A percentile compares a stretch with the other conserved stretches of the same genome.
Conservation (phyloP, 139 green algal species). For the Tetraselmis chui region DNA sequence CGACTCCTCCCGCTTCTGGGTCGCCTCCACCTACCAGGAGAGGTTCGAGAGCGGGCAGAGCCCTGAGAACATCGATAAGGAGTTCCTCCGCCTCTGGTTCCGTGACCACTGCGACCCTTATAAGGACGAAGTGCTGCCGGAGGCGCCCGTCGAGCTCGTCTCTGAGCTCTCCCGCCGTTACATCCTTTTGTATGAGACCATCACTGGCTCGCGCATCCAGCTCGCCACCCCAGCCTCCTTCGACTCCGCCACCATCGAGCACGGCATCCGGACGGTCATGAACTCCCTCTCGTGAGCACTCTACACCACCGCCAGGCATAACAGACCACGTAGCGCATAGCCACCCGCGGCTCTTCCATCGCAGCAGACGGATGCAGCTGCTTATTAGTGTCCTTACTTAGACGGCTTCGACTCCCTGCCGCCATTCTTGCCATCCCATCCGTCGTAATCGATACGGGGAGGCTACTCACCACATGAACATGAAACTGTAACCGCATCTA, state of each 20-base stretch:
- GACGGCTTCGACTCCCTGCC: too few relatives aligned
- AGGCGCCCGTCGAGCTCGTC: slow-evolving; percentile 81
- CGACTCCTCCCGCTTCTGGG: slow-evolving; percentile 69
- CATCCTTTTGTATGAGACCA: slow-evolving; percentile 89
- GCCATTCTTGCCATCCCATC: too few relatives aligned
- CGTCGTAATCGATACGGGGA: too few relatives aligned
- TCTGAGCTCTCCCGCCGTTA: slow-evolving; percentile 83
- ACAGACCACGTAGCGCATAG: too few relatives aligned
- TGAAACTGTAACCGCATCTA: too few relatives aligned
- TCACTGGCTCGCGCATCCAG: slow-evolving; percentile 82
- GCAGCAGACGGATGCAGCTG: too few relatives aligned
- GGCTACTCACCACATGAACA: too few relatives aligned
- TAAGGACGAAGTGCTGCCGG: slow-evolving; percentile 83
- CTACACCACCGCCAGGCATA: too few relatives aligned
- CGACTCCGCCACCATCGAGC: not conserved
- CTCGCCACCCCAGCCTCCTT: too few relatives aligned
- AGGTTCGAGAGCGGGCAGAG: slow-evolving; percentile 58
- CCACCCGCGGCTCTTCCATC: too few relatives aligned
- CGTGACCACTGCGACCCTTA: slow-evolving; percentile 90
- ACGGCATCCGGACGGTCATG: not conserved
- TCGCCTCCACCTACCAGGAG: slow-evolving; percentile 76
- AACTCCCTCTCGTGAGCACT: too few relatives aligned
- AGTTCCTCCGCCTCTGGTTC: slow-evolving; percentile 98
- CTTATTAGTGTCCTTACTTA: too few relatives aligned
- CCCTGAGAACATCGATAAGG: slow-evolving; percentile 97